Conservation (phyloP, 805 yeast genomes). For the Candida saitoana region DNA sequence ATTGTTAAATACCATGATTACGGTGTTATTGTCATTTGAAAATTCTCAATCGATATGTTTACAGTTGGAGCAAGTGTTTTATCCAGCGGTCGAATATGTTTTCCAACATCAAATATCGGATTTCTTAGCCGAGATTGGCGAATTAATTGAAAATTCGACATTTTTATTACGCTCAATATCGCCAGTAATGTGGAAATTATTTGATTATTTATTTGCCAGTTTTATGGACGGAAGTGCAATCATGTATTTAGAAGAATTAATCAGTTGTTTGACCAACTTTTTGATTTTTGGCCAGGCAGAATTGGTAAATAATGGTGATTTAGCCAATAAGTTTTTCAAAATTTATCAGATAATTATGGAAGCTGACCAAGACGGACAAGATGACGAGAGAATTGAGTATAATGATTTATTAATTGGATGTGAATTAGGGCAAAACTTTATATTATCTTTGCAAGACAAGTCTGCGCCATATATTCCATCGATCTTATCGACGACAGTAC, state of each 20-base stretch:
- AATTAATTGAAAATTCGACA: conserved; percentile 52
- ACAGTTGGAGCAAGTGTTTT: conserved; percentile 60
- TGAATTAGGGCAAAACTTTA: conserved; percentile 60
- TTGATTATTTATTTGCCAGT: conserved; percentile 41
- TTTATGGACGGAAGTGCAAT: conserved; percentile 44
- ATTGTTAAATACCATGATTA: conserved; percentile 73
- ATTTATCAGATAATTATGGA: conserved; percentile 39
- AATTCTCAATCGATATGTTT: conserved; percentile 64
- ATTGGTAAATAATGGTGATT: conserved; percentile 23
- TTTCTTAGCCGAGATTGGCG: conserved; percentile 72
- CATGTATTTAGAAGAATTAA: conserved; percentile 69
- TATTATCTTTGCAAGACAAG: conserved; percentile 50
- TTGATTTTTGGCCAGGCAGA: conserved; percentile 51
- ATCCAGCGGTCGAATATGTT: conserved; percentile 67
- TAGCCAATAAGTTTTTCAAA: conserved; percentile 38
- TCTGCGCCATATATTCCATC: conserved; percentile 44
- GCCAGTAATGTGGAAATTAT: conserved; percentile 71
- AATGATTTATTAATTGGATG: conserved; percentile 57
- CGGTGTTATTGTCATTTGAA: conserved; percentile 79
- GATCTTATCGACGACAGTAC: conserved; percentile 43
- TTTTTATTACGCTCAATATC: conserved; percentile 41
- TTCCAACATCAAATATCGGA: conserved; percentile 64
- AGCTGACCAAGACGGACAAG: conserved; percentile 27
- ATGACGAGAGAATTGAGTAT: conserved; percentile 43
- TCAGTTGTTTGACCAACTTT: conserved; percentile 70